Evolutionary conservation across 257 asterid genomes (phyloP).

Genomic region (Rhazya stricta): DNA sequence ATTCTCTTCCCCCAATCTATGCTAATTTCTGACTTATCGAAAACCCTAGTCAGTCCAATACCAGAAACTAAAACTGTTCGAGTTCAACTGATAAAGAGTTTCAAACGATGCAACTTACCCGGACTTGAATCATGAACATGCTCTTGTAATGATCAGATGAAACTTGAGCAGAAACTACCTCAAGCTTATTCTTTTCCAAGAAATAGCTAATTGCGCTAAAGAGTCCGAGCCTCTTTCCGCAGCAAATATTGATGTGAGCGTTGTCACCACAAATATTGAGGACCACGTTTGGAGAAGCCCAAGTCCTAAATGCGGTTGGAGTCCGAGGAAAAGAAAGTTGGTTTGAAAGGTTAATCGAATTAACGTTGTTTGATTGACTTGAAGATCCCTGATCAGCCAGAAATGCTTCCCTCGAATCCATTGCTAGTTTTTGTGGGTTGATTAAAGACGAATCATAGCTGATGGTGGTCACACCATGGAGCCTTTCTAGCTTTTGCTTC

Average conservation of each 20-base stretch:
- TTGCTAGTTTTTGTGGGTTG: conserved; percentile 12
- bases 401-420: conserved; percentile 41
- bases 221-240: conserved; percentile 25
- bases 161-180: conserved; percentile 31
- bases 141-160: conserved; percentile 24
- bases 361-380: conserved; percentile 4
- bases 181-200: conserved; percentile 37
- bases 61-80: neutral
- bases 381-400: conserved; percentile 48
- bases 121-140: conserved; percentile 27
- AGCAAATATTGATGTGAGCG: conserved; percentile 34
- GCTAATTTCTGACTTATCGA: neutral
- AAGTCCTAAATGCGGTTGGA: conserved; percentile 24
- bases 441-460: conserved; percentile 10
- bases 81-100: too few species aligned
- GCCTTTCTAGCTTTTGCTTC: conserved; percentile 42
- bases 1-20: too few species aligned
- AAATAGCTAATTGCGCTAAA: conserved; percentile 21
- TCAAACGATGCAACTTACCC: too few species aligned
- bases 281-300: conserved; percentile 33
- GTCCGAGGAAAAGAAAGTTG: conserved; percentile 11
- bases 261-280: conserved; percentile 23
- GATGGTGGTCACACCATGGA: conserved; percentile 22
- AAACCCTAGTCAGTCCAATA: conserved; percentile 8
- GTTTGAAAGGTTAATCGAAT: conserved; percentile 13